Conservation (phyloP, 108 stramenopile genomes). For the Skeletonema marinoi region DNA sequence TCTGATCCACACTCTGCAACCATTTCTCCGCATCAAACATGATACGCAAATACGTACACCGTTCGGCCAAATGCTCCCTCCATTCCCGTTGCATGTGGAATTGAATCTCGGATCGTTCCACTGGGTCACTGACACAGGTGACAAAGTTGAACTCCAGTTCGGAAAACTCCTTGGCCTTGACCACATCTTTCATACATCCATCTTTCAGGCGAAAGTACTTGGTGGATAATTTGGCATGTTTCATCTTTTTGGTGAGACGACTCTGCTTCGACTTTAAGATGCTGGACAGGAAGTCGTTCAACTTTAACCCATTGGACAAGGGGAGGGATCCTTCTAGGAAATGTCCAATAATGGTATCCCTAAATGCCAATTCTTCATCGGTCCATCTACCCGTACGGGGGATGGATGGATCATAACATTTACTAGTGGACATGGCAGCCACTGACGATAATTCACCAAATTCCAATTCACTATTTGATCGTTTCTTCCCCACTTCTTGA, state of each 20-base stretch:
- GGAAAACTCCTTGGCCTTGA: slow-evolving; percentile 66
- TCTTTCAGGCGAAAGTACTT: slow-evolving; percentile 53
- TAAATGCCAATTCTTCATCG: slow-evolving; percentile 71
- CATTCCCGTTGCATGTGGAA: slow-evolving; percentile 91
- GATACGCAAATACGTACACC: slow-evolving; percentile 64
- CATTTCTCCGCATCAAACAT: slow-evolving; percentile 68
- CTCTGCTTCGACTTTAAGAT: slow-evolving; percentile 91
- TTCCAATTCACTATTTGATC: neutral
- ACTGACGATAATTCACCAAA: neutral
- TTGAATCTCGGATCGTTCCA: slow-evolving; percentile 77
- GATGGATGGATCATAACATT: slow-evolving; percentile 41
- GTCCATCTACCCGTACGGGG: slow-evolving; percentile 88
- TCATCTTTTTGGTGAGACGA: slow-evolving; percentile 92
- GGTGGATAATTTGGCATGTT: slow-evolving; percentile 82
- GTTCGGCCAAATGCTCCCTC: slow-evolving; percentile 77
- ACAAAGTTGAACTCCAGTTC: slow-evolving; percentile 69
- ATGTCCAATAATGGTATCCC: slow-evolving; percentile 73
- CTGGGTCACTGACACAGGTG: slow-evolving; percentile 56
- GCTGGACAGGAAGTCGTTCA: slow-evolving; percentile 83
- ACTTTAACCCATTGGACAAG: slow-evolving; percentile 70
- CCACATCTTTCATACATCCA: slow-evolving; percentile 51
- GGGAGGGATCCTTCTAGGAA: slow-evolving; percentile 78
- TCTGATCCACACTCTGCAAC: slow-evolving; percentile 78
- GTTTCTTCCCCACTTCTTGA: neutral
- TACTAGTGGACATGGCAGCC: neutral